Evolutionary conservation across 176 grass and related monocot genomes (phyloP).

Genomic region (Carex cristatella): DNA sequence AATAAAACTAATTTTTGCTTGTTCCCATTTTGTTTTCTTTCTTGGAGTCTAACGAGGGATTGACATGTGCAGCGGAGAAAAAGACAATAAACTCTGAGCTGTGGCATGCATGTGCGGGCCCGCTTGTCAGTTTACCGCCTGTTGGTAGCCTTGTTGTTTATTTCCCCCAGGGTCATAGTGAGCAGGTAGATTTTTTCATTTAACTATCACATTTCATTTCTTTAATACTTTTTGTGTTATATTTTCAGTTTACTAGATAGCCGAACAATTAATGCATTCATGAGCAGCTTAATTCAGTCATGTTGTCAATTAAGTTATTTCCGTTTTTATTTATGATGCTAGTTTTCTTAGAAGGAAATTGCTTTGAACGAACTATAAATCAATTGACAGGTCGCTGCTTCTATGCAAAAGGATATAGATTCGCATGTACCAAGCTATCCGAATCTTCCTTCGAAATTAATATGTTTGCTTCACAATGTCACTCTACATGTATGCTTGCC

Average conservation of each 20-base stretch:
- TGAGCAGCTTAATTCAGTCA: background rate
- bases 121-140: constrained; percentile 82
- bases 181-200: constrained; percentile 53
- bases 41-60: background rate
- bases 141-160: constrained; percentile 99
- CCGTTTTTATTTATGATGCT: background rate
- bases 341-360: background rate
- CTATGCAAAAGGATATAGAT: constrained; percentile 99
- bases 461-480: constrained; percentile 95
- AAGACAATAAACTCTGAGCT: constrained; percentile 90
- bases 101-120: constrained; percentile 96
- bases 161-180: constrained; percentile 97
- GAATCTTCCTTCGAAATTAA: constrained; percentile 89
- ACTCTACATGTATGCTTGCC: constrained; percentile 70
- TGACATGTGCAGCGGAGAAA: constrained; percentile 53
- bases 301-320: background rate
- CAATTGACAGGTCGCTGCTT: constrained; percentile 84
- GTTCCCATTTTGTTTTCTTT: background rate
- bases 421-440: constrained; percentile 85
- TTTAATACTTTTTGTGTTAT: background rate
- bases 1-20: background rate
- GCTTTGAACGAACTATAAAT: constrained; percentile 27
- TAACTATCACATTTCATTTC: background rate
- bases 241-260: constrained; percentile 34
- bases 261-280: constrained; percentile 11